Evolutionary conservation across 2,329 filamentous ascomycete species (phyloP).

Genomic region (Phyllosticta citrichinensis): DNA sequence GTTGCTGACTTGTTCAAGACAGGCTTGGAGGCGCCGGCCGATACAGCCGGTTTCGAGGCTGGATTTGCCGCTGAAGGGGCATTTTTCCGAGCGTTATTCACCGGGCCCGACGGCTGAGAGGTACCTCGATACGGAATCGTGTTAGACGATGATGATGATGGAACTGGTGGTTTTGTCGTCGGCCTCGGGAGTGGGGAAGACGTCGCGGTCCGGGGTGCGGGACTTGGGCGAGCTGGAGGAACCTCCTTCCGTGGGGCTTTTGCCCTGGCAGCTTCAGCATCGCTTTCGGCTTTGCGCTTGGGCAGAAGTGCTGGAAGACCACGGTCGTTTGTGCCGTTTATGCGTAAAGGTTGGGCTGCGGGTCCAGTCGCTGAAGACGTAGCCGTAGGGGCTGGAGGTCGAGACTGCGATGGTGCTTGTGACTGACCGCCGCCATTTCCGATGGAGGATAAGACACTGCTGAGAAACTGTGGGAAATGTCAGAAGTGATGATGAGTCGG

Average conservation of each 20-base stretch:
- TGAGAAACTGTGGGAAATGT: constrained; percentile 17
- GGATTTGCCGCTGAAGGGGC: constrained; percentile 14
- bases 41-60: constrained; percentile 11
- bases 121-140: constrained; percentile 29
- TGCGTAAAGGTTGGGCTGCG: constrained; percentile 3
- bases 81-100: constrained; percentile 20
- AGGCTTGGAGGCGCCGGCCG: constrained; percentile 11
- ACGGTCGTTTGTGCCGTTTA: constrained; percentile 16
- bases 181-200: constrained; percentile 6
- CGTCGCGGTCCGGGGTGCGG: constrained; percentile 8
- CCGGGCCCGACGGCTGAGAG: constrained; percentile 20
- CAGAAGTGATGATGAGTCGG: background rate
- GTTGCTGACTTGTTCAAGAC: constrained; percentile 13
- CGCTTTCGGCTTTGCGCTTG: constrained; percentile 32
- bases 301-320: constrained; percentile 20
- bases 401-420: constrained; percentile 13
- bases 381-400: constrained; percentile 16
- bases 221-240: constrained; percentile 11
- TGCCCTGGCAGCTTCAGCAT: constrained; percentile 19
- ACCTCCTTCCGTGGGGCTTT: constrained; percentile 26
- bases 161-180: background rate
- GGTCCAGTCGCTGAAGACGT: constrained; percentile 1
- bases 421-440: constrained; percentile 16
- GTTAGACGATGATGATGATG: background rate
- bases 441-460: constrained; percentile 29